phyloP scores from a whole-genome alignment of 768 basidiomycete genomes.

The Naematelia encephala region DNA sequence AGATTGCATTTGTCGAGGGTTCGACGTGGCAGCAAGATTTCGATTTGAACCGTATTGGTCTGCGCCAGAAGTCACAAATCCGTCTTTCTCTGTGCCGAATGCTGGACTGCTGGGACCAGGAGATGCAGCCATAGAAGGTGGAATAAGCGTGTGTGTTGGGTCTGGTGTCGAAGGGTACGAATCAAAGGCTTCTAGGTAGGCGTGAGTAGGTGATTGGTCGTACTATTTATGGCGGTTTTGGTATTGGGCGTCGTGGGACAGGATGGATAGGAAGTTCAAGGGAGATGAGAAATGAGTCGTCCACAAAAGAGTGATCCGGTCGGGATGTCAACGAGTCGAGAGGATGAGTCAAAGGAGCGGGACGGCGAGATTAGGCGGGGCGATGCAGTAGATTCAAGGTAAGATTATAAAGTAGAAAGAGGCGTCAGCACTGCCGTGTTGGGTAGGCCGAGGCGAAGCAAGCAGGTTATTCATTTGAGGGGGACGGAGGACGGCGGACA shows the following conservation, averaged over 20 bases:
- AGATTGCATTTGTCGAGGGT: constrained; percentile 1
- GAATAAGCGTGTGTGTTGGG: constrained; percentile 18
- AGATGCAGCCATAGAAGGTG: too few species aligned
- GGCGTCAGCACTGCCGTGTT: neutral
- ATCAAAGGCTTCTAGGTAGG: constrained; percentile 38
- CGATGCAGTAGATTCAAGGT: too few species aligned
- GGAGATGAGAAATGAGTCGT: too few species aligned
- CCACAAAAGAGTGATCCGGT: too few species aligned
- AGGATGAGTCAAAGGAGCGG: neutral
- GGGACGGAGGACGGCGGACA: too few species aligned
- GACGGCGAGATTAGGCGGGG: neutral
- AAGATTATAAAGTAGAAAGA: too few species aligned
- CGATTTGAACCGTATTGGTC: constrained; percentile 29
- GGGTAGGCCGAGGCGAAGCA: neutral
- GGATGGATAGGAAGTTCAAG: too few species aligned
- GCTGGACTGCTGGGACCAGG: constrained; percentile 15
- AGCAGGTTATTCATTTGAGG: too few species aligned
- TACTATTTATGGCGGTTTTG: constrained; percentile 11
- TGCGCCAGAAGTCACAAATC: constrained; percentile 7
- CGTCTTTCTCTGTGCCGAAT: constrained; percentile 25
- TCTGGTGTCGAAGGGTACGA: constrained; percentile 30
- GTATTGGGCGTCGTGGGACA: too few species aligned
- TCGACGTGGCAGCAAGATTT: constrained; percentile 22
- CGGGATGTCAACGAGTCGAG: too few species aligned
- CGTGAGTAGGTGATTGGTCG: constrained; percentile 41